Conservation (phyloP, 495 filamentous ascomycete genomes). For the Xylaria nigripes region DNA sequence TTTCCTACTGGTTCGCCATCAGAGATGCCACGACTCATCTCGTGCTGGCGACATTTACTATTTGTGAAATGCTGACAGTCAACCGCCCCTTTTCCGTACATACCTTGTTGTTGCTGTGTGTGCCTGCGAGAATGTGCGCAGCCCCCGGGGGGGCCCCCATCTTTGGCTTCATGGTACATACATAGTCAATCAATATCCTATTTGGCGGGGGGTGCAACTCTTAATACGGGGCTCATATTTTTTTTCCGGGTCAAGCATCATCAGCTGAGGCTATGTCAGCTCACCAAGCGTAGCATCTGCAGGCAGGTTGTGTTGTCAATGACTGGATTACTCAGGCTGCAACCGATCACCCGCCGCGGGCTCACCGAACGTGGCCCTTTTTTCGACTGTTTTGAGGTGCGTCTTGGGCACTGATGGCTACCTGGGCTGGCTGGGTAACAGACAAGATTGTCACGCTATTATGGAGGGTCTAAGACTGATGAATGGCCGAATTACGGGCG, state of each 20-base stretch:
- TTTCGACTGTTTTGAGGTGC: background rate
- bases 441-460: background rate
- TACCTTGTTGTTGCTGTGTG: background rate
- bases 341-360: background rate
- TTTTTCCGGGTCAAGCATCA: slow-evolving; percentile 1
- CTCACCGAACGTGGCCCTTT: background rate
- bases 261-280: slow-evolving; percentile 12
- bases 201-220: background rate
- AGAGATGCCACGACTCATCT: background rate
- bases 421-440: background rate
- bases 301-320: background rate
- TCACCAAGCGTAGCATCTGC: background rate
- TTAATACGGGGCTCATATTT: background rate
- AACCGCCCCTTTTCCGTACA: background rate
- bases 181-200: background rate
- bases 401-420: background rate
- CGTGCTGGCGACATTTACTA: background rate
- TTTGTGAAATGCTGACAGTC: slow-evolving; percentile 6
- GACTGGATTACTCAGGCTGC: slow-evolving; percentile 1
- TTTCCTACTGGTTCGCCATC: background rate
- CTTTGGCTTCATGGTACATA: background rate
- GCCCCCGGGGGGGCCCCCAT: background rate
- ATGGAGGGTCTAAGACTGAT: background rate
- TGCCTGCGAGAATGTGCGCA: background rate
- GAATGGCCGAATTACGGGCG: background rate